Evolutionary conservation across 139 green algal species (phyloP).

Genomic region (Tetraselmis chui): DNA sequence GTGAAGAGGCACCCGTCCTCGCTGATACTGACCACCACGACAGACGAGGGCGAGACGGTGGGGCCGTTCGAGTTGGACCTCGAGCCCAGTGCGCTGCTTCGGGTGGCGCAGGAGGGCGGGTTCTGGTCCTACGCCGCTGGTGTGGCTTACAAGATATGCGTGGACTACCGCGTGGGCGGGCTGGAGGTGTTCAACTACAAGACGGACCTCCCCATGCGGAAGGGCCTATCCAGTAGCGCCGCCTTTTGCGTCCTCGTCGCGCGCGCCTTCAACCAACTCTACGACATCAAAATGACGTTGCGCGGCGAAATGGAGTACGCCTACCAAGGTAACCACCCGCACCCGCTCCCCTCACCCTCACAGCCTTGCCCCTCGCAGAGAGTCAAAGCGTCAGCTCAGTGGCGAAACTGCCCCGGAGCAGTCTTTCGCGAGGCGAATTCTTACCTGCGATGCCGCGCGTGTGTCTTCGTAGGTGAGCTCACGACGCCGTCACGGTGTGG

Average conservation of each 20-base stretch:
- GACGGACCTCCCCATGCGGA: conserved; percentile 59
- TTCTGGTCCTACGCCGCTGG: conserved; percentile 63
- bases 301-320: conserved; percentile 64
- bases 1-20: conserved; percentile 6
- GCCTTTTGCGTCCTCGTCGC: conserved; percentile 65
- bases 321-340: conserved; percentile 28
- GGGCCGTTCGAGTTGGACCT: conserved; percentile 11
- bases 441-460: no score
- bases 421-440: no score
- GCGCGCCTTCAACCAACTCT: conserved; percentile 45
- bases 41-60: conserved; percentile 13
- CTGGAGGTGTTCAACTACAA: conserved; percentile 51
- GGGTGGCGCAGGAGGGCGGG: conserved; percentile 41
- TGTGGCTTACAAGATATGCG: conserved; percentile 43
- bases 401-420: no score
- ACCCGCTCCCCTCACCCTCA: no score
- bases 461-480: conserved; percentile 53
- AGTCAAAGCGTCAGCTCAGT: no score
- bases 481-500: conserved; percentile 56
- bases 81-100: not conserved
- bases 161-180: conserved; percentile 36
- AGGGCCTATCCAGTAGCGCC: conserved; percentile 61
- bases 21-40: conserved; percentile 24
- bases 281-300: conserved; percentile 46
- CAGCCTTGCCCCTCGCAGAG: no score